Conservation (phyloP, 257 asterid species). For the Plantago elongata region DNA sequence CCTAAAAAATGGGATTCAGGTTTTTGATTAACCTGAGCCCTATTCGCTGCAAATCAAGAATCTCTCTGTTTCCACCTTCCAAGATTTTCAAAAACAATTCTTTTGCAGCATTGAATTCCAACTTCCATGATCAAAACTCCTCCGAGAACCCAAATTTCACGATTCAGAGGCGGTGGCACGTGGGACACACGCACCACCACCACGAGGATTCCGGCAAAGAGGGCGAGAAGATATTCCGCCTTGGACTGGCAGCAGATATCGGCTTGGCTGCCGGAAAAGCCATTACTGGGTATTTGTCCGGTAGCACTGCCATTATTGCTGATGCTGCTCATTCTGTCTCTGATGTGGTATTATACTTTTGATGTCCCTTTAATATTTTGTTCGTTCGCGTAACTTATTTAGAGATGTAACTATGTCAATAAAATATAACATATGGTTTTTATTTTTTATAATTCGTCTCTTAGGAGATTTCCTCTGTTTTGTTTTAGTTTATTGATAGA, state of each 20-base stretch:
- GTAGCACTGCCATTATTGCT: constrained; percentile 95
- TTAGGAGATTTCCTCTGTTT: too few relatives aligned
- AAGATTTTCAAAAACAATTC: constrained; percentile 12
- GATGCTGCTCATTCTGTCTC: constrained; percentile 96
- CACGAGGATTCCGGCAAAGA: constrained; percentile 48
- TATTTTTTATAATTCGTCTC: too few relatives aligned
- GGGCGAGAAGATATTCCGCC: constrained; percentile 82
- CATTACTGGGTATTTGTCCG: constrained; percentile 75
- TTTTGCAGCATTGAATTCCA: constrained; percentile 21
- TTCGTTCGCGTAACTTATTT: too few relatives aligned
- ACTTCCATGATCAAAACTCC: constrained; percentile 14
- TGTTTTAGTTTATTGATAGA: too few relatives aligned
- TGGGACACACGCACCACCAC: constrained; percentile 60
- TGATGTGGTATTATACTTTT: constrained; percentile 73
- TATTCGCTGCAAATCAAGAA: constrained; percentile 26
- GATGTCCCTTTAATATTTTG: too few relatives aligned
- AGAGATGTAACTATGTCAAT: too few relatives aligned
- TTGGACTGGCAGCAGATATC: constrained; percentile 87
- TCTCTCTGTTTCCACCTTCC: constrained; percentile 14
- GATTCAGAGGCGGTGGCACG: constrained; percentile 68
- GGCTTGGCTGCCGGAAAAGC: constrained; percentile 87
- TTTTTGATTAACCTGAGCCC: constrained; percentile 38
- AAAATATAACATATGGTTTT: too few relatives aligned
- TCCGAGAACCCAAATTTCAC: constrained; percentile 37
- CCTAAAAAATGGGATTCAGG: constrained; percentile 44